phyloP scores from a whole-genome alignment of 768 basidiomycete species.

The Boletus rubropictus region DNA sequence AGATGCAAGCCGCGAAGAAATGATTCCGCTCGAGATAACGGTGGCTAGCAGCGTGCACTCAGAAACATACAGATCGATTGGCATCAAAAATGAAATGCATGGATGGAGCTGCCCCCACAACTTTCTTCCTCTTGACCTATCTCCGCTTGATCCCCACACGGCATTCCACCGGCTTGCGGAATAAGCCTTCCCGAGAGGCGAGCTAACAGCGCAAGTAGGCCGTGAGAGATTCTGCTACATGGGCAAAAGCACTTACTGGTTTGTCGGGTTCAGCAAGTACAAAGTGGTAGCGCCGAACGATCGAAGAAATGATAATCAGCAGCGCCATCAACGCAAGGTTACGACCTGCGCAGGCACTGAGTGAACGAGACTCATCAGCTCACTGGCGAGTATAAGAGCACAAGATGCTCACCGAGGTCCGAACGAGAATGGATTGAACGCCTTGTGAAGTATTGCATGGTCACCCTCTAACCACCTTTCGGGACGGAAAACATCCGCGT shows the following conservation, averaged over 20 bases:
- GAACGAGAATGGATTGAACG: constrained; percentile 82
- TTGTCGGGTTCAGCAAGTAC: constrained; percentile 57
- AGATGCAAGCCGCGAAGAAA: too few species aligned
- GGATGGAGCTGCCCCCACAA: neutral
- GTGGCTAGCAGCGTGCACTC: neutral
- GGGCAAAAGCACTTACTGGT: constrained; percentile 37
- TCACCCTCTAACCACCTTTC: constrained; percentile 83
- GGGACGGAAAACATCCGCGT: constrained; percentile 67
- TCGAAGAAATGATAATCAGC: constrained; percentile 70
- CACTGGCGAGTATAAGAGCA: neutral
- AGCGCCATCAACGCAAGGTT: constrained; percentile 79
- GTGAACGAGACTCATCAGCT: constrained; percentile 1
- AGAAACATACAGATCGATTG: neutral
- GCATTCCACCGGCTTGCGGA: constrained; percentile 76
- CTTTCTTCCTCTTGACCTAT: constrained; percentile 24
- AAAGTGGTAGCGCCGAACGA: constrained; percentile 71
- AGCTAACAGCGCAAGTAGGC: constrained; percentile 38
- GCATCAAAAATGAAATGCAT: neutral
- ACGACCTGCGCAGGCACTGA: constrained; percentile 76
- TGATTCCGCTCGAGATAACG: too few species aligned
- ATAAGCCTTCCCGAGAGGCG: constrained; percentile 76
- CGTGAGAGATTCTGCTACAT: constrained; percentile 2
- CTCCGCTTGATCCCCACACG: constrained; percentile 67
- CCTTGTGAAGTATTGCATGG: constrained; percentile 53
- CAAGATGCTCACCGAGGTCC: constrained; percentile 56